Base-by-base conservation (phyloP, 1,139 yeast species). In the Kodamaea sp. region DNA sequence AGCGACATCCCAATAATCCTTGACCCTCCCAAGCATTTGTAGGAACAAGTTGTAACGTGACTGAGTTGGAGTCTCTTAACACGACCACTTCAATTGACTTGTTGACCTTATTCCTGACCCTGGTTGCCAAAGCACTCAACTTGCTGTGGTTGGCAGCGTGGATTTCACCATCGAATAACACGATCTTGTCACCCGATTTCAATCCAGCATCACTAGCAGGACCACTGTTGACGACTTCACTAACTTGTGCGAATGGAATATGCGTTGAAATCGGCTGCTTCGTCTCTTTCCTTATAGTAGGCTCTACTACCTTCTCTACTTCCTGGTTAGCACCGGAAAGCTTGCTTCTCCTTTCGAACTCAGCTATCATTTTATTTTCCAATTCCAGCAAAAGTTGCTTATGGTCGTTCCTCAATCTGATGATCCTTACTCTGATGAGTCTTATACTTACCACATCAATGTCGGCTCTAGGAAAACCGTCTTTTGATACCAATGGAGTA, bases 381-480 rank as follows among this genome's bases (percentile, higher is more conserved):
- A 87, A 53, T 24, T 64, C 55, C n/a, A 62, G 56, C 42, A 81
- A 55, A 10, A 86, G 60, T 14, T 51, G 55, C 38, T 66, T 70
- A 42, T 81, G 67, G 56, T 90, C 97, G 51, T 88, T 89, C 39
- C 80, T 66, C 34, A 83, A 64, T 36, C 85, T 66, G 29, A 84
- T 80, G 25, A 89, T 77, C 48, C 74, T 75, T 7, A 80, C 75
- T 41, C 96, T 58, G 0, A 78, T 52, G n/a, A 76, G 61, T 34
- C 94, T 63, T 2, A 80, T 66, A 24, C 84, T 73, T 4, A 83
- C 79, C 5, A 90, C 85, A 50, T 92, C 96, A 21, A 90, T 74
- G 53, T 92, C 97, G 11, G 70, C 63, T 24, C 97, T 66, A 0
- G 98, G 98, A 47, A 76, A 92, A 23, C 97, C 97, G 50, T 90